Evolutionary conservation across 805 yeast species (phyloP), one percentile per base, ranked within the genome.

Genomic region (Ogataea parapolymorpha): DNA sequence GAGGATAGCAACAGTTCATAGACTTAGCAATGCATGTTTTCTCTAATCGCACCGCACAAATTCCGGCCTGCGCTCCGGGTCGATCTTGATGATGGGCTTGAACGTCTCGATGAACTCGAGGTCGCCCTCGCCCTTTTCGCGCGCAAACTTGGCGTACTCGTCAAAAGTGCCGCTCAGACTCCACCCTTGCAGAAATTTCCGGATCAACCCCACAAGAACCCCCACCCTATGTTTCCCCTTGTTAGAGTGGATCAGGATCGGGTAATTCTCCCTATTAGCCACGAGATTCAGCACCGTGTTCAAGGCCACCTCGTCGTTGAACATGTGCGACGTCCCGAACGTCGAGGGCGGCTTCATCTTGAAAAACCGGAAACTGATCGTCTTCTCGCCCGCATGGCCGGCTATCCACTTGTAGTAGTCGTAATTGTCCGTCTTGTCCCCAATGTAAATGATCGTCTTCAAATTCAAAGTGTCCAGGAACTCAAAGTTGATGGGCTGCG

Each of bases 191-290:
- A 89, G 66, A 38, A 84, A 61, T 57, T 87, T 88, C 35, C 99
- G 67, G 74, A 91, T 80, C 23, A 88, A 72, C 0, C 96, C 99
- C n/a, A 90, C 95, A 30, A 90, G 69, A 1, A 93, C 90, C 0
- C 98, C 98, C 2, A 88, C 90, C 31, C 99, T 66, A 60, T 91
- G 99, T 61, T 93, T 93, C n/a, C 99, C 99, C 66, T 91, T 91
- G 62, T 93, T 88, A 3, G 96, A 88, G 61, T 93, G 98, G 10
- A 91, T 76, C 42, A 91, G 68, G 10, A 91, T 79, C 1, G 99
- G 99, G 58, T 84, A 87, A 59, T 89, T 89, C 11, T 80, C 77
- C 34, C 70, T 70, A 53, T 83, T 75, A 24, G 80, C 58, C 35
- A 85, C 68, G 26, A 83, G 54, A 41, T 74, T 68, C 30, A 85